Percentiles rank a stretch among this genome's conserved stretches.
Evolutionary conservation across 2,329 filamentous ascomycete genomes (phyloP).

Genomic region (Teratosphaeria gauchensis): DNA sequence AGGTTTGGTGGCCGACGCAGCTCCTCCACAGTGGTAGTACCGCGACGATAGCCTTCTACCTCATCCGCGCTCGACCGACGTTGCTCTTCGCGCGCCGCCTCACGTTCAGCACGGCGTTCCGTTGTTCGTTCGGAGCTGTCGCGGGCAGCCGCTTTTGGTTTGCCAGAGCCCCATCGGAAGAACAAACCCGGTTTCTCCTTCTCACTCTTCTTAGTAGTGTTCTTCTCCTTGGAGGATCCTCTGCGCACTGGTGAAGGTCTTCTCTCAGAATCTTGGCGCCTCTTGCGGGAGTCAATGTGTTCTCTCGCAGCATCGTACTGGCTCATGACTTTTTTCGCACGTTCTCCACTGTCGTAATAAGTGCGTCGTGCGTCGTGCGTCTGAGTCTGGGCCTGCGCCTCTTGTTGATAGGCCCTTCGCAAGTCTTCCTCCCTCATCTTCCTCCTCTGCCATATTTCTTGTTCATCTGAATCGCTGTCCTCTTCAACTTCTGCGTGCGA

Average conservation of each 20-base stretch:
- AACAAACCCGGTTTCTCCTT: constrained; percentile 15
- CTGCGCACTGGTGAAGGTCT: constrained; percentile 18
- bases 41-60: not conserved
- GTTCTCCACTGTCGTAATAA: constrained; percentile 14
- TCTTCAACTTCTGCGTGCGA: constrained; percentile 26
- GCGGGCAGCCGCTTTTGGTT: constrained; percentile 10
- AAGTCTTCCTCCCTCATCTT: constrained; percentile 16
- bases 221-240: constrained; percentile 18
- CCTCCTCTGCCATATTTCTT: constrained; percentile 9
- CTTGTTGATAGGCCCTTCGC: constrained; percentile 12
- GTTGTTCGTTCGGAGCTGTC: constrained; percentile 11
- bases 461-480: constrained; percentile 20
- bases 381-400: constrained; percentile 13
- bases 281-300: constrained; percentile 14
- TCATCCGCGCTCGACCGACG: constrained; percentile 18
- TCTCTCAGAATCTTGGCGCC: constrained; percentile 10
- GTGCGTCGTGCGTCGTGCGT: constrained; percentile 15
- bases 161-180: constrained; percentile 17
- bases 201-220: constrained; percentile 17
- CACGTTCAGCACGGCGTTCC: constrained; percentile 1
- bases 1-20: constrained; percentile 24
- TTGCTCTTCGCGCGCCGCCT: constrained; percentile 14
- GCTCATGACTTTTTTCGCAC: constrained; percentile 17
- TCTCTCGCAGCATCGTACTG: constrained; percentile 18
- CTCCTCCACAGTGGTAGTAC: not conserved